Conservation (phyloP, 2,329 filamentous ascomycete genomes). For the Diaporthe helianthi region DNA sequence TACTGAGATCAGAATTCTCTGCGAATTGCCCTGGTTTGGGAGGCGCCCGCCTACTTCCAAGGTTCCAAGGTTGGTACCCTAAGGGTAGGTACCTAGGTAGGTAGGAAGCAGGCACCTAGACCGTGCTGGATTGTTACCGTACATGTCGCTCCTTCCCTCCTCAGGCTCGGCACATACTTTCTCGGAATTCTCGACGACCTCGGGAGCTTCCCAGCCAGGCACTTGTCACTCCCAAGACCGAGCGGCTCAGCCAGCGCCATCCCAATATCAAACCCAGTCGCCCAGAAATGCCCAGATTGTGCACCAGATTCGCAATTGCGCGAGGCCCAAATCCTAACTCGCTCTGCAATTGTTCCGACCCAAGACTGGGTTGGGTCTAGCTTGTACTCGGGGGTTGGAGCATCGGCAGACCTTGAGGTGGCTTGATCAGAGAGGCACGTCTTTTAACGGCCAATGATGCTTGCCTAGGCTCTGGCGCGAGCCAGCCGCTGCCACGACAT, state of each 20-base stretch:
- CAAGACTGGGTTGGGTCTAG: neutral
- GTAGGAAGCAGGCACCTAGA: neutral
- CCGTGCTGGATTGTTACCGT: neutral
- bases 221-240: neutral
- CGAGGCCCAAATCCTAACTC: neutral
- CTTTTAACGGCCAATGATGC: neutral
- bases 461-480: neutral
- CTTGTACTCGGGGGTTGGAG: neutral
- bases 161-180: neutral
- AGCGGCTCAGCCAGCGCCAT: neutral
- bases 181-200: neutral
- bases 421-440: neutral
- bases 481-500: neutral
- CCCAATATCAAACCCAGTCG: neutral
- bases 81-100: neutral
- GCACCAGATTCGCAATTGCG: neutral
- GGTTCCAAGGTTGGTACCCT: neutral
- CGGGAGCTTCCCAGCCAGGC: neutral
- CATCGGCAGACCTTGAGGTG: neutral
- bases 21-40: neutral
- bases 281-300: neutral
- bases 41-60: neutral
- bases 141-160: constrained; percentile 1
- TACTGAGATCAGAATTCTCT: neutral
- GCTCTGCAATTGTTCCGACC: neutral